Percentiles rank a stretch among this genome's conserved stretches.
Conservation (phyloP, 2,329 filamentous ascomycete species). For the Bipolaris oryzae region DNA sequence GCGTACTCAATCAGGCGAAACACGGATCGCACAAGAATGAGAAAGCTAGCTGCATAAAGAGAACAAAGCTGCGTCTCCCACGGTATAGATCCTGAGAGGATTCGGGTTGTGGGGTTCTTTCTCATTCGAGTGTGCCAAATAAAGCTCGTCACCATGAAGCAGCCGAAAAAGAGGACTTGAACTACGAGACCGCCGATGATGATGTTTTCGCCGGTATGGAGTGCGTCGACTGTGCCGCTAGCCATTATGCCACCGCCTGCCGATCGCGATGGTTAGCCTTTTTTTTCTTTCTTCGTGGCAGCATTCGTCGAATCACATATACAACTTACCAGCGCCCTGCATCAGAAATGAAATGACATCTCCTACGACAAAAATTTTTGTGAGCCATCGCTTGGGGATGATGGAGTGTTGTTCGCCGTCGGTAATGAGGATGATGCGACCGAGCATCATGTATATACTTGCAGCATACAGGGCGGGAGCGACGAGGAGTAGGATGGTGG, state of each 20-base stretch:
- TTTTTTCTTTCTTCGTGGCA: too few species aligned
- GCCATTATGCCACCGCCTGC: conserved; percentile 19
- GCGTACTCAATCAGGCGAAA: conserved; percentile 58
- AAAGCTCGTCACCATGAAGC: conserved; percentile 59
- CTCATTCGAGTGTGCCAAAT: conserved; percentile 58
- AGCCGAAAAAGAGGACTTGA: conserved; percentile 63
- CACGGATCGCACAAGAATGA: conserved; percentile 56
- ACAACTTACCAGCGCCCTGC: too few species aligned
- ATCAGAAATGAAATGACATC: conserved; percentile 51
- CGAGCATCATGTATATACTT: conserved; percentile 56
- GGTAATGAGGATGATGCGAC: conserved; percentile 50
- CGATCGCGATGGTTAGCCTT: background rate
- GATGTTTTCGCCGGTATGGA: conserved; percentile 56
- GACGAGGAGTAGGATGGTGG: conserved; percentile 46
- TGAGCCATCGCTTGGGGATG: conserved; percentile 55
- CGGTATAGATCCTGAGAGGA: conserved; percentile 46
- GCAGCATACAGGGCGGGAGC: conserved; percentile 56
- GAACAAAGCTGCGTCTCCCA: conserved; percentile 29
- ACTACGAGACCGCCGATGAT: conserved; percentile 63
- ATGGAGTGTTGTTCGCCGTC: conserved; percentile 53
- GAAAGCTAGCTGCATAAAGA: conserved; percentile 43
- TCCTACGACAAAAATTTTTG: conserved; percentile 61
- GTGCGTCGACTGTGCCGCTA: conserved; percentile 20
- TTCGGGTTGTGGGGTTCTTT: conserved; percentile 35
- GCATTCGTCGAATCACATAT: too few species aligned